These are phyloP conservation scores for Calamus simplicifolius DNA, from an alignment of 176 grass and related monocot species.

Conservation along the genomic window DNA sequence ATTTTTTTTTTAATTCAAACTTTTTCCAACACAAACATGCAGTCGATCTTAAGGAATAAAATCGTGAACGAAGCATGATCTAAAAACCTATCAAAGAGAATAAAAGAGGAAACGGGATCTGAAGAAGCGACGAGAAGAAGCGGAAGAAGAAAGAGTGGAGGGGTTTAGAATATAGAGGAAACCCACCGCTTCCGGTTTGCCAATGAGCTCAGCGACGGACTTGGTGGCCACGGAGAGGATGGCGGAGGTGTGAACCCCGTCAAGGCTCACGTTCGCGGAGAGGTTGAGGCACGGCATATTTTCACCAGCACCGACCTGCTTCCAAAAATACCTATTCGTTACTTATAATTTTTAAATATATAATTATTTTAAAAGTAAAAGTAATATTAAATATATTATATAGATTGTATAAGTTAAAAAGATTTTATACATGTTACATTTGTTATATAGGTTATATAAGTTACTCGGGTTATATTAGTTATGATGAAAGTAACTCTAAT, in stretches of 20 bases:
- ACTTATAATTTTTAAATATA: no score
- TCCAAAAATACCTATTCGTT: no score
- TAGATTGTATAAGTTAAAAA: no score
- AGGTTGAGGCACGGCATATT: neutral
- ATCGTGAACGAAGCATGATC: neutral
- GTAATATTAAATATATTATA: no score
- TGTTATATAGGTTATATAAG: no score
- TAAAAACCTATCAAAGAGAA: neutral
- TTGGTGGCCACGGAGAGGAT: conserved; percentile 26
- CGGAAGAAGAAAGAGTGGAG: neutral
- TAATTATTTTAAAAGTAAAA: no score
- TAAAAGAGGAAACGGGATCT: neutral
- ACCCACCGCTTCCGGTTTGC: neutral
- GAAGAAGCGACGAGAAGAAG: neutral
- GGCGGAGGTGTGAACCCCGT: neutral
- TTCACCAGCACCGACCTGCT: neutral
- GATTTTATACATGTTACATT: no score
- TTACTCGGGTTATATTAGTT: no score
- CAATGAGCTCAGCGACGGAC: neutral
- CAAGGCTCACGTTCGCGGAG: neutral
- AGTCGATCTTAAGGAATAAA: neutral
- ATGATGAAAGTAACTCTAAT: no score
- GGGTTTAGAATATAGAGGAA: neutral
- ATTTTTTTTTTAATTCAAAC: no score
- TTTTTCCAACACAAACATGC: no score